Percentiles rank a stretch among this genome's conserved stretches.
These are phyloP conservation scores for Sarcocystis neurona DNA, from an alignment of 169 alveolate species.

Conservation along the genomic window DNA sequence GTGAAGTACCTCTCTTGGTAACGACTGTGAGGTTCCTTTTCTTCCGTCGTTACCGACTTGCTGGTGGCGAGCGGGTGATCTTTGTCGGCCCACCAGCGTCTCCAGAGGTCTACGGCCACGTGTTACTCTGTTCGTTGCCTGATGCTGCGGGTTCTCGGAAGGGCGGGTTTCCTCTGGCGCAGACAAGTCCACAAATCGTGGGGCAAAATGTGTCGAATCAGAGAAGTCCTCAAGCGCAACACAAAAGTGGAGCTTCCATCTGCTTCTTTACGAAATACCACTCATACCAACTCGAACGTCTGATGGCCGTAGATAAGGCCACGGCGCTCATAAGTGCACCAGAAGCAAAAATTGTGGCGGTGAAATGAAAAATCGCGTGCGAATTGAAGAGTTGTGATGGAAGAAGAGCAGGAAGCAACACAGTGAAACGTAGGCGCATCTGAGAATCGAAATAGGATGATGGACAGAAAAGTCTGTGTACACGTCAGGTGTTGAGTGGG, in stretches of 20 bases:
- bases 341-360: background rate
- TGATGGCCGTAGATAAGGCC: background rate
- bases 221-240: background rate
- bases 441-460: no score
- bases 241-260: background rate
- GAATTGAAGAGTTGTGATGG: no score
- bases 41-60: constrained; percentile 67
- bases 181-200: background rate
- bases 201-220: background rate
- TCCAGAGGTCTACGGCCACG: constrained; percentile 60
- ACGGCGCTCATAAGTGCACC: background rate
- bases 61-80: constrained; percentile 66
- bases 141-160: constrained; percentile 1
- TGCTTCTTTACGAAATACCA: background rate
- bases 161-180: background rate
- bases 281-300: background rate
- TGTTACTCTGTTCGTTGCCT: constrained; percentile 4
- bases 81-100: constrained; percentile 67
- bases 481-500: no score
- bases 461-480: no score
- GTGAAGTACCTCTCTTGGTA: constrained; percentile 55
- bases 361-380: background rate
- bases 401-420: no score
- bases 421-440: no score
- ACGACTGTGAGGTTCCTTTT: constrained; percentile 71